Base-by-base conservation (phyloP, 2,329 filamentous ascomycete species). In the Nemania serpens region DNA sequence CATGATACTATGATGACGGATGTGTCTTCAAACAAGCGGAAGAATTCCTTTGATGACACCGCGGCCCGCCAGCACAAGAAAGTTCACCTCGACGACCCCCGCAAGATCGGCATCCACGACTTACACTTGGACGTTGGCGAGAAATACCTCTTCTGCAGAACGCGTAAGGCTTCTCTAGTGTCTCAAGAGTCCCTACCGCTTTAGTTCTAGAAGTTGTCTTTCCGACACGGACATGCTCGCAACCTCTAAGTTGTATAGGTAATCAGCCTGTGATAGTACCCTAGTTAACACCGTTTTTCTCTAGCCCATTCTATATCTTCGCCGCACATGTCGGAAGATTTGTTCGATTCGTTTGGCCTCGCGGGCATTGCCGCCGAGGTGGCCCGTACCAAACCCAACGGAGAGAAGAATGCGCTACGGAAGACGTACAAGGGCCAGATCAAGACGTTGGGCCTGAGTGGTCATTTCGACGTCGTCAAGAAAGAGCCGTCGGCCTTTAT, bases 351-450 rank as follows among this genome's bases (percentile, higher is more conserved):
- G 70, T 89, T 85, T 74, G 78, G 79, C 69, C 75, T 89, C 66
- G 78, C 79, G 49, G 76, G 74, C 54, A 80, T 89, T 57, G 86
- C 86, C 59, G 81, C 82, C 59, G 83, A 86, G 66, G 85, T 88
- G 42, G 86, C 86, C 62, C 82, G 86, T 62, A 83, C 83, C 55
- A 84, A 87, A 70, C 84, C 85, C 13, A 87, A 87, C 71, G 86
- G 86, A 66, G 84, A 87, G 73, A 88, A 88, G 79, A 88, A 88
- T 70, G 84, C 83, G 65, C 78, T 89, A 50, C 82, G 86, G 25
- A 88, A 88, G 72, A 88, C 86, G 15, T 89, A 88, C 77, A 89
- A 89, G 74, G 85, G 85, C 54, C 84, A 88, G 66, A 86, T 89
- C 72, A 88, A 88, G 77, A 82, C 81, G 47, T 76, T 88, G 34